Conservation (phyloP, 441 rosid species). For the Hura crepitans region DNA sequence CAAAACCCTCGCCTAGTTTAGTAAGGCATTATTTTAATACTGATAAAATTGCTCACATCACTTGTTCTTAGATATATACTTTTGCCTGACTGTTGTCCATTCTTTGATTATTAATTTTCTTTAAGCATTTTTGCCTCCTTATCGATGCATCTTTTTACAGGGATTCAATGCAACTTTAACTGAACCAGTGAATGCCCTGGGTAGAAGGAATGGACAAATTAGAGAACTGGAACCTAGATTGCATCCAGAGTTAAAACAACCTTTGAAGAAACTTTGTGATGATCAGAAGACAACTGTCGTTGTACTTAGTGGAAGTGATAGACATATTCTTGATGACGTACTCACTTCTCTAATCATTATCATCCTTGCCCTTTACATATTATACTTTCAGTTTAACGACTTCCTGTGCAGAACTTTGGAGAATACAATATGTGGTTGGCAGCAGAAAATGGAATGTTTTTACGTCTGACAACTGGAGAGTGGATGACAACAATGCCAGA, state of each 20-base stretch:
- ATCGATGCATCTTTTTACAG: conserved; percentile 31
- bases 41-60: neutral
- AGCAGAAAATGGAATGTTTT: conserved; percentile 82
- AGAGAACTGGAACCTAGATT: conserved; percentile 66
- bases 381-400: conserved; percentile 16
- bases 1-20: neutral
- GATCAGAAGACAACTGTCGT: conserved; percentile 53
- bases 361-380: conserved; percentile 1
- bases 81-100: neutral
- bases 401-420: conserved; percentile 53
- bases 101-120: neutral
- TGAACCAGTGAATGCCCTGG: conserved; percentile 48
- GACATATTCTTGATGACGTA: conserved; percentile 61
- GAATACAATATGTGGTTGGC: conserved; percentile 74
- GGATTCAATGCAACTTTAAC: conserved; percentile 69
- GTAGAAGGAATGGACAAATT: conserved; percentile 61
- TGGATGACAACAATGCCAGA: conserved; percentile 95
- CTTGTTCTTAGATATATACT: neutral
- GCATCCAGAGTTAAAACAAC: conserved; percentile 52
- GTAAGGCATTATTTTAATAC: neutral
- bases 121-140: neutral
- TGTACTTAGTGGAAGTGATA: conserved; percentile 71
- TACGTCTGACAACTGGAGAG: conserved; percentile 53
- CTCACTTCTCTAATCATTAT: conserved; percentile 16
- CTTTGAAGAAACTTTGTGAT: conserved; percentile 51